These are phyloP conservation scores for Fraxinus quadrangulata DNA, from an alignment of 257 asterid genomes.

Conservation along the genomic window DNA sequence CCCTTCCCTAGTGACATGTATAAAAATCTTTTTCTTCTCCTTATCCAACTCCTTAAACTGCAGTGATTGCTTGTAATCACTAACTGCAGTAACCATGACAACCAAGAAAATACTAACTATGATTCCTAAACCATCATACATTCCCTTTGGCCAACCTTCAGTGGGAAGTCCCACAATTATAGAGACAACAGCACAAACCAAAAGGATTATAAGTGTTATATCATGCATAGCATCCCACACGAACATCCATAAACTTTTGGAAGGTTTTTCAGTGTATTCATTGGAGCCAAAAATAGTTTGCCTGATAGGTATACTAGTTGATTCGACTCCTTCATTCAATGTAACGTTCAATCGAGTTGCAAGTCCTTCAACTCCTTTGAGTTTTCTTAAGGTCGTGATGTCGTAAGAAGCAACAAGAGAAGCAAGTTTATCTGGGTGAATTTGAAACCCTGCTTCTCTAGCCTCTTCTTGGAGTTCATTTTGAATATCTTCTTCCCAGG, in stretches of 20 bases:
- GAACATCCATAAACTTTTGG: slow-evolving; percentile 83
- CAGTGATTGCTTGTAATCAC: slow-evolving; percentile 96
- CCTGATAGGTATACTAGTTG: slow-evolving; percentile 61
- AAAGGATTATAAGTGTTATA: slow-evolving; percentile 83
- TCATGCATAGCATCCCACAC: slow-evolving; percentile 97
- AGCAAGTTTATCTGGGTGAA: slow-evolving; percentile 90
- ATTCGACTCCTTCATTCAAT: slow-evolving; percentile 64
- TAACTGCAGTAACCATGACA: slow-evolving; percentile 80
- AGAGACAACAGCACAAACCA: slow-evolving; percentile 84
- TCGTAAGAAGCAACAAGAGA: slow-evolving; percentile 75
- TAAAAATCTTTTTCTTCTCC: slow-evolving; percentile 89
- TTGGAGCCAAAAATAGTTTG: slow-evolving; percentile 71
- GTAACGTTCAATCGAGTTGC: slow-evolving; percentile 67
- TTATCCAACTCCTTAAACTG: slow-evolving; percentile 92
- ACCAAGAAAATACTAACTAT: slow-evolving; percentile 81
- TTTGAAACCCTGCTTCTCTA: slow-evolving; percentile 58
- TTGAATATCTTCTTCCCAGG: slow-evolving; percentile 40
- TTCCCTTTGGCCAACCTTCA: slow-evolving; percentile 96
- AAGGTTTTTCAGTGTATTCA: slow-evolving; percentile 75
- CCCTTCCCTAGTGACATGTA: slow-evolving; percentile 87
- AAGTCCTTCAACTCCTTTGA: slow-evolving; percentile 78
- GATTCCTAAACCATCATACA: slow-evolving; percentile 89
- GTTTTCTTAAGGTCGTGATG: slow-evolving; percentile 65
- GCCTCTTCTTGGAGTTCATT: slow-evolving; percentile 77
- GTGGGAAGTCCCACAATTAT: slow-evolving; percentile 95